Percentiles rank a stretch among this genome's conserved stretches.
These are phyloP conservation scores for Cubamyces lactineus DNA, from an alignment of 768 basidiomycete genomes.

Conservation along the genomic window DNA sequence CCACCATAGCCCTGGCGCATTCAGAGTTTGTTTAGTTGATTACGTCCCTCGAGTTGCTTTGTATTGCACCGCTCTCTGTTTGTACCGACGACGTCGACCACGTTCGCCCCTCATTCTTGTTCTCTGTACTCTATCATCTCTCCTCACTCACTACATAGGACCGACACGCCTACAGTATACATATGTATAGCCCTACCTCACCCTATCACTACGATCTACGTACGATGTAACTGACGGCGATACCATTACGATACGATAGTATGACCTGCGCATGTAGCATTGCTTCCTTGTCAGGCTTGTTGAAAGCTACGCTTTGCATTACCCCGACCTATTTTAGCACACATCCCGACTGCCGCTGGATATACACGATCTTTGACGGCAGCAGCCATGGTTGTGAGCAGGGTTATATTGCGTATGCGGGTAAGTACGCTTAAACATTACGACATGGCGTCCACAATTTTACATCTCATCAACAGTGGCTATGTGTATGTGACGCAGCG, in stretches of 20 bases:
- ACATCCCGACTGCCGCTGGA: no score
- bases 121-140: neutral
- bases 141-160: neutral
- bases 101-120: neutral
- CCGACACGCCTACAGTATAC: slow-evolving; percentile 13
- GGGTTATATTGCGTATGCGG: no score
- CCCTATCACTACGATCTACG: slow-evolving; percentile 12
- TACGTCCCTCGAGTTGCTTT: slow-evolving; percentile 7
- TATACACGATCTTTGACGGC: no score
- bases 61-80: slow-evolving; percentile 4
- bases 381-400: no score
- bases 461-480: no score
- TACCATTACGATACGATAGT: slow-evolving; percentile 9
- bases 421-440: no score
- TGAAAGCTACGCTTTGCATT: neutral
- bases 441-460: no score
- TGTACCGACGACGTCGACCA: no score
- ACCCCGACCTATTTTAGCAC: neutral
- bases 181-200: slow-evolving; percentile 12
- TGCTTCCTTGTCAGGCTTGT: neutral
- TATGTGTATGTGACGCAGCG: neutral
- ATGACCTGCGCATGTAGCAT: slow-evolving; percentile 12
- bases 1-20: slow-evolving; percentile 5
- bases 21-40: no score
- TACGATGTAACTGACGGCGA: slow-evolving; percentile 15